Base-by-base conservation (phyloP, 2,329 filamentous ascomycete genomes). In the Trichoderma koningii region DNA sequence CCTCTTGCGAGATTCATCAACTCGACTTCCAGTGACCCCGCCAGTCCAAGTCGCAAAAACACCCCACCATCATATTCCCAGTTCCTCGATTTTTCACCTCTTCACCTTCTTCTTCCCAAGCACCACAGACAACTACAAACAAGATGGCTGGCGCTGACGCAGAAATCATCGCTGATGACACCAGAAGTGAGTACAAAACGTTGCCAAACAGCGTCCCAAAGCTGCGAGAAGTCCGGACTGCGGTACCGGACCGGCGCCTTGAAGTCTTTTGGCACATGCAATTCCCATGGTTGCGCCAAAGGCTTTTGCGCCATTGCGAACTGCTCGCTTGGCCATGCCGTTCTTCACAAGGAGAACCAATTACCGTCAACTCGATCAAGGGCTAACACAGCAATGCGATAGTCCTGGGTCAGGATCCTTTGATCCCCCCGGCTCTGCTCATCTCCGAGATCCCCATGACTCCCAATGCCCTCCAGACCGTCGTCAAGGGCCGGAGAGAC, bases 381-480 rank as follows among this genome's bases (percentile, higher is more conserved):
- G 21, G 62, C 70, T 74, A 65, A 76, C 69, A 76, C 69, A 28
- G 9, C 19, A 7, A 19, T 48, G 21, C 19, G 5, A n/a, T 66
- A 97, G 94, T 97, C 79, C 83, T 96, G 75, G 93, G 93, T 71
- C 94, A 97, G 84, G 93, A 97, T 79, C 92, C 94, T 74, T 83
- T 98, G 75, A 95, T 97, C 76, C 89, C 92, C 55, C 94, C 94
- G 50, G 89, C 91, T 71, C 87, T 97, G 71, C 89, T 98, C 73
- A 87, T 92, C 76, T 87, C 89, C 68, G 93, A 98, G 79, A 89
- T 97, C 71, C 92, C 93, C 75, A 85, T 88, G 76, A 82, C 86
- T 74, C 76, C 83, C 72, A 72, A 80, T 66, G 87, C 88, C 63
- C 81, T 89, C 67, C 78, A 87, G 71, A 90, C 90, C 6, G 89